Percentiles rank a stretch among this genome's conserved stretches.
phyloP scores from a whole-genome alignment of 495 filamentous ascomycete genomes.

The Aspergillus nidulans region DNA sequence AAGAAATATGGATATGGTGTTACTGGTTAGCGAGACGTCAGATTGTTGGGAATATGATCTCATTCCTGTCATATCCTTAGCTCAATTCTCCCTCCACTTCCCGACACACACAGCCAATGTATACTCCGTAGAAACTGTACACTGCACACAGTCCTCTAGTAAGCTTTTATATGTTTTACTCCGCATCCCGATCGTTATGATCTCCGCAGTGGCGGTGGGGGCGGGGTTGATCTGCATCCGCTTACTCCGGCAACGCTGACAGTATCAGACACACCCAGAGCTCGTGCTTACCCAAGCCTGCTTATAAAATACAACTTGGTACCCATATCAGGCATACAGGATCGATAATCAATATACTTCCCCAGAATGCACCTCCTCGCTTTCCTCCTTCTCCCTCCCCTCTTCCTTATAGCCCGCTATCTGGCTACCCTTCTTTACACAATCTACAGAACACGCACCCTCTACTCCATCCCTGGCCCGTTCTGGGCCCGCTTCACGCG shows the following conservation, averaged over 20 bases:
- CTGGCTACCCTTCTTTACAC: conserved; percentile 14
- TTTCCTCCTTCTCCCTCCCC: conserved; percentile 1
- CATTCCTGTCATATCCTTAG: no score
- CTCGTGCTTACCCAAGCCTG: conserved; percentile 1
- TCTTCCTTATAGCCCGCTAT: conserved; percentile 10
- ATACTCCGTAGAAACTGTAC: no score
- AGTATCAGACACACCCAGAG: no score
- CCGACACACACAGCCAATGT: no score
- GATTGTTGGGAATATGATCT: no score
- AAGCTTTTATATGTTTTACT: no score
- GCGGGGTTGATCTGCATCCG: background rate
- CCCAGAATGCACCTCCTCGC: conserved; percentile 15
- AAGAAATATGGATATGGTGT: background rate
- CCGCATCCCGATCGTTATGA: background rate
- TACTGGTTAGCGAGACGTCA: no score
- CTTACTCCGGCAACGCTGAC: no score
- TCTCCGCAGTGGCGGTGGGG: conserved; percentile 4
- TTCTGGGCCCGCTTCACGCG: conserved; percentile 50
- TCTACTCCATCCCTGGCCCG: conserved; percentile 49
- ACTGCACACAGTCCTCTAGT: no score
- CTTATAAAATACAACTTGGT: background rate
- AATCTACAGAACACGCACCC: conserved; percentile 22
- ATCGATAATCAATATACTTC: background rate
- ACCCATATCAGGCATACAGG: background rate
- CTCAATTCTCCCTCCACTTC: background rate